Percentiles rank a stretch among this genome's conserved stretches.
Evolutionary conservation across 169 alveolate genomes (phyloP).

Genomic region (Plasmodium malariae): DNA sequence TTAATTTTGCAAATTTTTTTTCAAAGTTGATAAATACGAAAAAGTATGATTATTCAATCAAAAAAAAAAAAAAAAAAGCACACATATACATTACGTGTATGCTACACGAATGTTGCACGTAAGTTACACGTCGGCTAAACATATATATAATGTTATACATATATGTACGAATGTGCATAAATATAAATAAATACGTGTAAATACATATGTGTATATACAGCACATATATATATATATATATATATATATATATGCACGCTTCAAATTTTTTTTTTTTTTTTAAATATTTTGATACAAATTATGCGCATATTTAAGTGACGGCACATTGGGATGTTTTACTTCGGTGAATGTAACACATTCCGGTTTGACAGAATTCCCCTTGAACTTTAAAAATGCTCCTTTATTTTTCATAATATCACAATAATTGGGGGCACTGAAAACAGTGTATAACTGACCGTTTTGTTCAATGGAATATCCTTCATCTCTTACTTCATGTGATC

Average conservation of each 20-base stretch:
- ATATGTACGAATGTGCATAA: no score
- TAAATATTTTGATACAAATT: slow-evolving; percentile 72
- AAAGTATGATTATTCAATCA: no score
- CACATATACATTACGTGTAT: no score
- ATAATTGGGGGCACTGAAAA: slow-evolving; percentile 99
- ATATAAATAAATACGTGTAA: neutral
- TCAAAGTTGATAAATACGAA: no score
- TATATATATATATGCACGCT: neutral
- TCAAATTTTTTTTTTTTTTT: slow-evolving; percentile 12
- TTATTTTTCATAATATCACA: slow-evolving; percentile 99
- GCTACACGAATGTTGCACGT: no score
- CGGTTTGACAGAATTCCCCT: slow-evolving; percentile 84
- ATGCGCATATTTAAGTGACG: slow-evolving; percentile 92
- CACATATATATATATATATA: neutral
- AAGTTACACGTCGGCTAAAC: no score
- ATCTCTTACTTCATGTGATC: slow-evolving; percentile 99
- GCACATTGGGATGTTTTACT: slow-evolving; percentile 93
- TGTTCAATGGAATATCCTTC: slow-evolving; percentile 98
- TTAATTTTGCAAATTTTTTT: no score
- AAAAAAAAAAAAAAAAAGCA: no score
- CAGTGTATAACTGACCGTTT: slow-evolving; percentile 96
- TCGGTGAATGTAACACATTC: slow-evolving; percentile 88
- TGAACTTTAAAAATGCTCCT: slow-evolving; percentile 92
- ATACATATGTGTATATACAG: neutral
- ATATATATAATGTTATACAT: no score